These are phyloP conservation scores for Mycena amicta DNA, from an alignment of 768 basidiomycete species.

Conservation along the genomic window DNA sequence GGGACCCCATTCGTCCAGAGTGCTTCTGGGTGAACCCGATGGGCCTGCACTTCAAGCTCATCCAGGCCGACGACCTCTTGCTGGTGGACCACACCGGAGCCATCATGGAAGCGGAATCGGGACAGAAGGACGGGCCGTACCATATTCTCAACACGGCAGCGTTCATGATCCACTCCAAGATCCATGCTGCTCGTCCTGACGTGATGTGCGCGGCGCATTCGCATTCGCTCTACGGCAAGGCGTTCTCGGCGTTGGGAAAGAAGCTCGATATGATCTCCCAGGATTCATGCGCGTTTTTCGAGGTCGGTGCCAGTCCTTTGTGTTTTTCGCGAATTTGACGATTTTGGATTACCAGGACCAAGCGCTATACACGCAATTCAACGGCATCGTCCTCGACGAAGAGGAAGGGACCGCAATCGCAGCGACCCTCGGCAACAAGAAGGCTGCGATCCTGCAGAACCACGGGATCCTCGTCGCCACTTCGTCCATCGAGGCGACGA, in stretches of 20 bases:
- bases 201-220: slow-evolving; percentile 50
- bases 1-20: slow-evolving; percentile 42
- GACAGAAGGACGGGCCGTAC: slow-evolving; percentile 13
- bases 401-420: slow-evolving; percentile 51
- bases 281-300: slow-evolving; percentile 46
- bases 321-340: slow-evolving; percentile 1
- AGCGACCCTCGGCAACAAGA: slow-evolving; percentile 40
- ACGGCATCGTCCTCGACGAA: slow-evolving; percentile 48
- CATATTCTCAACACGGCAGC: slow-evolving; percentile 34
- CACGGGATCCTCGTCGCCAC: slow-evolving; percentile 45
- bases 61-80: slow-evolving; percentile 46
- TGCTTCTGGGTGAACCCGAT: slow-evolving; percentile 55
- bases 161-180: slow-evolving; percentile 43
- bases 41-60: slow-evolving; percentile 48
- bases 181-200: slow-evolving; percentile 52
- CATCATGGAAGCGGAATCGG: slow-evolving; percentile 33
- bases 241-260: slow-evolving; percentile 48
- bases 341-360: slow-evolving; percentile 27
- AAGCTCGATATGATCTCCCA: slow-evolving; percentile 46
- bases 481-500: slow-evolving; percentile 44
- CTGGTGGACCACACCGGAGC: slow-evolving; percentile 41
- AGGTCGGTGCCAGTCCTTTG: slow-evolving; percentile 17
- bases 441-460: slow-evolving; percentile 47
- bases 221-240: slow-evolving; percentile 52
- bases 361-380: slow-evolving; percentile 47